Base-by-base conservation (phyloP, 495 filamentous ascomycete genomes). In the Aspergillus incahuasiensis region DNA sequence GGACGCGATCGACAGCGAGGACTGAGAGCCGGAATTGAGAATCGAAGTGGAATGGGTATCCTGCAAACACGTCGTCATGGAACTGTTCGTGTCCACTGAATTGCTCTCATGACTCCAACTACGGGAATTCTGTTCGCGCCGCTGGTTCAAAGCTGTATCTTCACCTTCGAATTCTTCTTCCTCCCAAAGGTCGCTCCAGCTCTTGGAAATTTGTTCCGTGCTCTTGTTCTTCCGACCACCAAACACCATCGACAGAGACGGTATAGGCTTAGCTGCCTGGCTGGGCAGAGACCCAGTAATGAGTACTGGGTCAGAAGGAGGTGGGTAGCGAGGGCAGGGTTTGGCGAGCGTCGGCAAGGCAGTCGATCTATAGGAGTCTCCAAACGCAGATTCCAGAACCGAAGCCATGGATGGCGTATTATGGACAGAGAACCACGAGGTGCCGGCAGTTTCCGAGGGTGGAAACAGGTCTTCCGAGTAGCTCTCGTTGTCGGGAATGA, bases 151-250 rank as follows among this genome's bases (percentile, higher is more conserved):
- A 15, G 79, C 79, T 35, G 62, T 39, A 45, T 82, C 79, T 53
- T 83, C 79, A 42, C 76, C 75, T 68, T 88, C 81, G 16, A 81
- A 79, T 68, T 96, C 91, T 60, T 94, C 81, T 50, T 96, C 91
- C 69, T 96, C 91, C 86, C 89, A 97, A 60, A 97, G 78, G 71
- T 97, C 91, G 62, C 90, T 94, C 91, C 91, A 97, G 78, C 91
- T 97, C 83, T 97, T 96, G 24, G 91, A 94, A 11, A 91, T 87
- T 46, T 75, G 69, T 18, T 81, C 73, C 3, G 8, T 35, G 12
- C 87, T 82, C 58, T 81, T 81, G 66, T 87, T 80, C 67, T 88
- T 83, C 66, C 83, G 86, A 22, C 88, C 88, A 22, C 88, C 88
- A 65, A 94, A 92, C 19, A 92, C 81, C 58, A 86, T 79, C 4